A percentile compares a stretch with the other conserved stretches of the same genome.
phyloP scores from a whole-genome alignment of 805 yeast genomes.

The Lipomyces spencermartinsiae region DNA sequence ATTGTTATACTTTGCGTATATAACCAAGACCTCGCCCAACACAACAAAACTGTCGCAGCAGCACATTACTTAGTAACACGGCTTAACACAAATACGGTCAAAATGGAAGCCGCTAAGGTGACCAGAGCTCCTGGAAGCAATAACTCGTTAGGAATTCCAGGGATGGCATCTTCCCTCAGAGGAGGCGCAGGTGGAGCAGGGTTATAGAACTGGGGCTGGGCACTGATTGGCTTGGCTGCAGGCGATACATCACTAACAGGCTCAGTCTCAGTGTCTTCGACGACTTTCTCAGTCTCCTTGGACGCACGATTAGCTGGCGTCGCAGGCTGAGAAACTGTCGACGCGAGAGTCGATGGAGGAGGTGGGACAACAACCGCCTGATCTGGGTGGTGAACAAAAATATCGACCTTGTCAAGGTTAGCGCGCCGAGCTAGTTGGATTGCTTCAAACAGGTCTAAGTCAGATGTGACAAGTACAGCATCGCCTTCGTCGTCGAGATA shows the following conservation, averaged over 20 bases:
- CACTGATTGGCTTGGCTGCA: not conserved
- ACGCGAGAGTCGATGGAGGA: conserved; percentile 35
- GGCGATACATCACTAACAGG: not conserved
- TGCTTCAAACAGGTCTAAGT: conserved; percentile 76
- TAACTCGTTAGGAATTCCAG: conserved; percentile 65
- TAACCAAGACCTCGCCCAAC: not conserved
- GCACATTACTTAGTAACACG: conserved; percentile 41
- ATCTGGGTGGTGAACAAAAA: conserved; percentile 73
- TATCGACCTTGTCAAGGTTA: conserved; percentile 67
- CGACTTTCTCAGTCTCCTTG: not conserved
- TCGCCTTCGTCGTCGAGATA: conserved; percentile 88
- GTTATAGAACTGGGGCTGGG: conserved; percentile 18
- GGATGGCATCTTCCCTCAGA: conserved; percentile 47
- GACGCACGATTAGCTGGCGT: conserved; percentile 9
- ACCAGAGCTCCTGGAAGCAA: conserved; percentile 69
- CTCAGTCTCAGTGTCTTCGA: not conserved
- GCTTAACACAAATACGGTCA: conserved; percentile 61
- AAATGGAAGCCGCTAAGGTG: conserved; percentile 63
- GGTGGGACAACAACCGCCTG: conserved; percentile 47
- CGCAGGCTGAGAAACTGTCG: conserved; percentile 38
- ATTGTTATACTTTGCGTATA: not conserved
- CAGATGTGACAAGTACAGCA: conserved; percentile 74
- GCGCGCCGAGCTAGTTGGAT: conserved; percentile 59
- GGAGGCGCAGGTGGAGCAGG: conserved; percentile 18
- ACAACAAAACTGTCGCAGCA: conserved; percentile 3